Conservation (phyloP, 2,329 filamentous ascomycete species). For the Periconia sp. region DNA sequence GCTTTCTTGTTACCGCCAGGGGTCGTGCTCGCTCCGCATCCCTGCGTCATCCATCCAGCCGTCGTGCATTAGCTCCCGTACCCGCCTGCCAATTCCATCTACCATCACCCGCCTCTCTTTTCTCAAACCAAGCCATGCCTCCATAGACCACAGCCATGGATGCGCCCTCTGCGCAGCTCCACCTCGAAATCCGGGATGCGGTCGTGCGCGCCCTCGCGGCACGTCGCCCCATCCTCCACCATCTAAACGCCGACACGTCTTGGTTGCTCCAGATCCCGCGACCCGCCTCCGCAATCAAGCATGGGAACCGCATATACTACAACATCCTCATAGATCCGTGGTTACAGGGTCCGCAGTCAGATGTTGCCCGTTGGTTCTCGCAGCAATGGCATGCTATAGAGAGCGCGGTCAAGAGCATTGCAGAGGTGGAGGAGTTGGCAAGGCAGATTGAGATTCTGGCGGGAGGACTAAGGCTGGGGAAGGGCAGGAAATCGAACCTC, state of each 20-base stretch:
- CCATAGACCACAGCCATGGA: conserved; percentile 35
- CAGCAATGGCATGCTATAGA: conserved; percentile 67
- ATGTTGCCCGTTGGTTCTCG: conserved; percentile 69
- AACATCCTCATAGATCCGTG: conserved; percentile 72
- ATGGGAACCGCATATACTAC: conserved; percentile 60
- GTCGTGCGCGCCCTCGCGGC: conserved; percentile 48
- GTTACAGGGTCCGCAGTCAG: conserved; percentile 67
- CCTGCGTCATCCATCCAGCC: conserved; percentile 15
- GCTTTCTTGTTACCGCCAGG: too few species aligned
- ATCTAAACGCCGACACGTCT: conserved; percentile 71
- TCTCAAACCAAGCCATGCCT: conserved; percentile 22
- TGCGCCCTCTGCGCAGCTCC: conserved; percentile 47
- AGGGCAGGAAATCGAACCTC: conserved; percentile 16
- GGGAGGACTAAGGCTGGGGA: conserved; percentile 31
- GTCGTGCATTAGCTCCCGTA: conserved; percentile 2
- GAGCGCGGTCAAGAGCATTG: conserved; percentile 61
- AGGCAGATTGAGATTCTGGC: conserved; percentile 56
- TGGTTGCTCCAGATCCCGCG: conserved; percentile 71
- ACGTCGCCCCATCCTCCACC: conserved; percentile 63
- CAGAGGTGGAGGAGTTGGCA: conserved; percentile 61
- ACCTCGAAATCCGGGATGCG: conserved; percentile 50
- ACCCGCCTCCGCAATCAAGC: conserved; percentile 51
- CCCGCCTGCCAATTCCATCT: conserved; percentile 2
- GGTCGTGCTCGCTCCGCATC: too few species aligned
- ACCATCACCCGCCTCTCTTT: neutral